phyloP scores from a whole-genome alignment of 345 rosid genomes.

The Lenwebbia sp. region DNA sequence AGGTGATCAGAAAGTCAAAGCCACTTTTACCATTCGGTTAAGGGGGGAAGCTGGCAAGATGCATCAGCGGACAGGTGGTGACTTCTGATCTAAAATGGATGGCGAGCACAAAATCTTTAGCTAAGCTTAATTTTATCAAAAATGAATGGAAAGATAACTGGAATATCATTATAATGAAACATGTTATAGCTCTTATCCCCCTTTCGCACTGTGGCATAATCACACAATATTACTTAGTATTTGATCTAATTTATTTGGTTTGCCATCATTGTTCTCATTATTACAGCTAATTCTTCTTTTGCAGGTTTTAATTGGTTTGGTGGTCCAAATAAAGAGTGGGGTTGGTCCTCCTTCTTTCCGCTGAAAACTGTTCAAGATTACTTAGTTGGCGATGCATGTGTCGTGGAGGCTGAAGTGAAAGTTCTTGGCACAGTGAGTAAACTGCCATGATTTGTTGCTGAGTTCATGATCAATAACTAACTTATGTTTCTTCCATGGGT shows the following conservation, averaged over 20 bases:
- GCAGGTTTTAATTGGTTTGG: background rate
- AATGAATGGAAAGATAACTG: background rate
- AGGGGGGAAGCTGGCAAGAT: background rate
- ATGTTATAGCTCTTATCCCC: background rate
- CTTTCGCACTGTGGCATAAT: background rate
- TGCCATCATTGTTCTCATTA: background rate
- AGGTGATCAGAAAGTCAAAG: background rate
- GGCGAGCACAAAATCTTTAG: background rate
- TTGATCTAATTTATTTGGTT: background rate
- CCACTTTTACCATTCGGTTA: background rate
- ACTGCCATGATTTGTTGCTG: background rate
- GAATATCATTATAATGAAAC: background rate
- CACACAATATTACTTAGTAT: background rate
- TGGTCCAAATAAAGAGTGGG: background rate
- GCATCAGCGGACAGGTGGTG: background rate
- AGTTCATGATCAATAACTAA: background rate
- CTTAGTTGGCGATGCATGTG: background rate
- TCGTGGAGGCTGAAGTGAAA: background rate
- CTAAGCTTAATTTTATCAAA: background rate
- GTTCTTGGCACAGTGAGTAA: background rate
- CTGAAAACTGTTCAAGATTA: background rate
- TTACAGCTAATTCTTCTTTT: background rate
- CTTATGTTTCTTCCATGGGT: background rate
- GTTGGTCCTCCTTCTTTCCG: background rate
- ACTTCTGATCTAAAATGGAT: background rate